Percentiles rank a stretch among this genome's conserved stretches.
Conservation (phyloP, 2,329 filamentous ascomycete genomes). For the Alternaria conjuncta region DNA sequence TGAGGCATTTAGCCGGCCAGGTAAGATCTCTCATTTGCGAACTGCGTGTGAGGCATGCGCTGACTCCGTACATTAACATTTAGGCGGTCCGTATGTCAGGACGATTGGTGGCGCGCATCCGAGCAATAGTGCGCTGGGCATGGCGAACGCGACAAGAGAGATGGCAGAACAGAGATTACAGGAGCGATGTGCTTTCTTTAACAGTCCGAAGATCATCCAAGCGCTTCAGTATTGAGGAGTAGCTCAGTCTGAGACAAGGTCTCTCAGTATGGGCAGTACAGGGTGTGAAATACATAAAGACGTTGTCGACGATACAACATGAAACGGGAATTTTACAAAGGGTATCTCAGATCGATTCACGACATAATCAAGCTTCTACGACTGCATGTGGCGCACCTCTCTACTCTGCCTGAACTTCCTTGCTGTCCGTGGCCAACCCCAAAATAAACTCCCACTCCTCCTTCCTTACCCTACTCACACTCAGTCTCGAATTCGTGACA, state of each 20-base stretch:
- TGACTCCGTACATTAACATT: not conserved
- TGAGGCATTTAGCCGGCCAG: slow-evolving; percentile 43
- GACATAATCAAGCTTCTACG: not conserved
- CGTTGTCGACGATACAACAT: not conserved
- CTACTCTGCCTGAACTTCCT: slow-evolving; percentile 1
- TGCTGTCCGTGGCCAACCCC: slow-evolving; percentile 50
- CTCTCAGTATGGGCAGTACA: not conserved
- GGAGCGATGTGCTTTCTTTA: slow-evolving; percentile 58
- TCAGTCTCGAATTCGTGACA: slow-evolving; percentile 80
- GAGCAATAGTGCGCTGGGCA: slow-evolving; percentile 52
- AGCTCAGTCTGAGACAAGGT: not conserved
- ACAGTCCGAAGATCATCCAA: slow-evolving; percentile 53
- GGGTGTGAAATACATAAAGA: not conserved
- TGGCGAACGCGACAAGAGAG: slow-evolving; percentile 34
- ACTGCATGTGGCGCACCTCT: not conserved
- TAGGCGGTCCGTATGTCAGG: slow-evolving; percentile 27
- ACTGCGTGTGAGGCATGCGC: not conserved
- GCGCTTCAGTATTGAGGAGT: slow-evolving; percentile 41
- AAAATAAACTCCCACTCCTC: slow-evolving; percentile 71
- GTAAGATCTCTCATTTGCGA: not conserved
- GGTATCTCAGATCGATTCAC: not conserved
- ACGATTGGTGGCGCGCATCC: slow-evolving; percentile 54
- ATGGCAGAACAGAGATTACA: slow-evolving; percentile 50
- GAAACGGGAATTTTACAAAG: not conserved
- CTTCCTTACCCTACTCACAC: slow-evolving; percentile 72